Conservation (phyloP, 208 protist species). For the Strigomonas culicis region DNA sequence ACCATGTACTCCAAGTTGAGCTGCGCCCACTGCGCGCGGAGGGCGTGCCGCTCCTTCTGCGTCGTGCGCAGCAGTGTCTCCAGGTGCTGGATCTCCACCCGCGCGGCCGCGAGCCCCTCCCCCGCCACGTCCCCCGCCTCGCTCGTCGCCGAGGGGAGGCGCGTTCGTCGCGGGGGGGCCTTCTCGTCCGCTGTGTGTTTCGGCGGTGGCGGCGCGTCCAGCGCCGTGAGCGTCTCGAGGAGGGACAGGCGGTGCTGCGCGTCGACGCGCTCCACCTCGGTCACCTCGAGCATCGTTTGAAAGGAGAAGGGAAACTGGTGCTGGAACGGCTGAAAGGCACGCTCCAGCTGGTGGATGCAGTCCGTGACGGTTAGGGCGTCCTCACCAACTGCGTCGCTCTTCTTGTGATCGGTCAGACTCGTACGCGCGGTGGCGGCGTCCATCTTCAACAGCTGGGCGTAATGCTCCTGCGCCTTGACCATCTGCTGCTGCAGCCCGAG, state of each 20-base stretch:
- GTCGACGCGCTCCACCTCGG: no score
- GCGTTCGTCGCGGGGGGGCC: background rate
- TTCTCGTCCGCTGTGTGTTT: background rate
- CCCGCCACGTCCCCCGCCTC: background rate
- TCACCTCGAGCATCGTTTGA: no score
- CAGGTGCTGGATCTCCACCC: background rate
- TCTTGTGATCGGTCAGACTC: no score
- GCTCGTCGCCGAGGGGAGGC: background rate
- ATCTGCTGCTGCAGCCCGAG: no score
- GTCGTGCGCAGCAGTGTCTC: background rate
- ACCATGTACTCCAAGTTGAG: constrained; percentile 3
- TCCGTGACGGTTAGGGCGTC: no score
- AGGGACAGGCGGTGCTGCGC: no score
- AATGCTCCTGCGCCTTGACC: no score
- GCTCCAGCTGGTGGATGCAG: background rate
- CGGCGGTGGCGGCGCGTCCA: no score
- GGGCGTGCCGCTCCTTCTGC: background rate
- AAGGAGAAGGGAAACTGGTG: background rate
- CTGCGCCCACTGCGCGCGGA: background rate
- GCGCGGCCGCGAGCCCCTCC: background rate
- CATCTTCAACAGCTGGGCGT: no score
- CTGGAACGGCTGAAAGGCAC: background rate
- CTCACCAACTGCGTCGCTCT: no score
- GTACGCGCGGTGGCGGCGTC: background rate
- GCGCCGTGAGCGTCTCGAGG: no score